Conservation (phyloP, 169 alveolate genomes). For the Eimeria brunetti region DNA sequence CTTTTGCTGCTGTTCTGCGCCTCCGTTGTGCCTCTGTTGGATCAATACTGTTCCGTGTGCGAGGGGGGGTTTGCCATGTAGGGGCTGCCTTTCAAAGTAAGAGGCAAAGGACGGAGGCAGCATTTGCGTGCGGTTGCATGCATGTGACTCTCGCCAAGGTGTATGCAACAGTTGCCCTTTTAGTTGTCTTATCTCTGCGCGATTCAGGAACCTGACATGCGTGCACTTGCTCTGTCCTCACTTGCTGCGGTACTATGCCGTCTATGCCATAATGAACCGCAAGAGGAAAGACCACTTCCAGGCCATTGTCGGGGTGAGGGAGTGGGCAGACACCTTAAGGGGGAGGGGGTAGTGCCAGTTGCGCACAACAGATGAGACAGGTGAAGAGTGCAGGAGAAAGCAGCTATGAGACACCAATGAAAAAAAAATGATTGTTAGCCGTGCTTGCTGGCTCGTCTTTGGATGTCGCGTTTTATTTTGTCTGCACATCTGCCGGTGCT, state of each 20-base stretch:
- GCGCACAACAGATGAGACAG: background rate
- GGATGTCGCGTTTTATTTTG: no score
- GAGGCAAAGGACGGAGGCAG: background rate
- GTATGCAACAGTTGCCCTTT: background rate
- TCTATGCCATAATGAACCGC: constrained; percentile 76
- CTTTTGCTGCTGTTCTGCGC: background rate
- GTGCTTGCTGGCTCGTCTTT: background rate
- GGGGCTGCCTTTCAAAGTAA: background rate
- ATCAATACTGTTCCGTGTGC: background rate
- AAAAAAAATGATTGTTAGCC: background rate
- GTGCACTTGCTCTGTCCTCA: constrained; percentile 79
- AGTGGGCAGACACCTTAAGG: background rate
- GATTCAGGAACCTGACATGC: constrained; percentile 71
- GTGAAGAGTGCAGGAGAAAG: background rate
- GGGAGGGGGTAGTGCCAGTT: background rate
- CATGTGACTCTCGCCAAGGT: background rate
- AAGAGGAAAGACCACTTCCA: constrained; percentile 79
- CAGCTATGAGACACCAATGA: background rate
- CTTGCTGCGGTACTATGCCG: constrained; percentile 81
- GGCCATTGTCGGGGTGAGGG: constrained; percentile 74
- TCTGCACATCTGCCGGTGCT: background rate
- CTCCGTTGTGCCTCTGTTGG: background rate
- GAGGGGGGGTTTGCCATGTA: background rate
- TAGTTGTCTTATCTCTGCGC: background rate
- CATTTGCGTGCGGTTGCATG: background rate